Conservation (phyloP, 2,329 filamentous ascomycete genomes). For the Cordyceps pruinosa region DNA sequence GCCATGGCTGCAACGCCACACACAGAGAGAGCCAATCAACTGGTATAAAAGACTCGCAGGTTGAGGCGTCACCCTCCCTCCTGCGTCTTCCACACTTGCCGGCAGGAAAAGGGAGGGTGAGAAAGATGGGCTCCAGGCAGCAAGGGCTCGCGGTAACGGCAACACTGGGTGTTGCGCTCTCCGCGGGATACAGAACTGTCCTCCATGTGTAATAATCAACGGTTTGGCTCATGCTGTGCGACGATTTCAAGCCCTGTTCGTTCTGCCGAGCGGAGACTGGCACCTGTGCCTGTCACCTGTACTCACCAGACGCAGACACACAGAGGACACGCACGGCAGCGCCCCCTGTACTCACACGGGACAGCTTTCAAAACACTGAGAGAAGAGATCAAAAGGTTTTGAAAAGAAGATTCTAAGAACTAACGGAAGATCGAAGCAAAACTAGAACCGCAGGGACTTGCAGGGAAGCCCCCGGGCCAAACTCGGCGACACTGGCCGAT, state of each 20-base stretch:
- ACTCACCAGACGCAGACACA: not conserved
- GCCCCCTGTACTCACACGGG: not conserved
- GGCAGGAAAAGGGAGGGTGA: not conserved
- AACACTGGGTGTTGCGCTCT: not conserved
- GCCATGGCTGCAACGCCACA: not conserved
- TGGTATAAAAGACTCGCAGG: not conserved
- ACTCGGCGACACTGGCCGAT: not conserved
- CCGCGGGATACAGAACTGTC: not conserved
- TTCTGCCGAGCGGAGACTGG: not conserved
- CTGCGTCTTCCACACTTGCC: not conserved
- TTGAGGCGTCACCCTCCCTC: not conserved
- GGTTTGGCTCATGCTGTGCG: not conserved
- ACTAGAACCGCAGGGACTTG: not conserved
- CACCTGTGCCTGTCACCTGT: not conserved
- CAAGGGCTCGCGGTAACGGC: not conserved
- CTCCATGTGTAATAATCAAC: not conserved
- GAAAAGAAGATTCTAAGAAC: too few species aligned
- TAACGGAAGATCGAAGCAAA: not conserved
- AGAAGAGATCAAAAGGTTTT: not conserved
- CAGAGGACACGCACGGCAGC: not conserved
- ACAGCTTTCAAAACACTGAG: too few species aligned
- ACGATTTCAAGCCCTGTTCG: not conserved
- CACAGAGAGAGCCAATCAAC: not conserved
- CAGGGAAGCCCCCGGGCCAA: not conserved
- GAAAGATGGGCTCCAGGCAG: not conserved